Percentiles rank a stretch among this genome's conserved stretches.
Evolutionary conservation across 352 stramenopile genomes (phyloP).

Genomic region (Aphanomyces astaci): DNA sequence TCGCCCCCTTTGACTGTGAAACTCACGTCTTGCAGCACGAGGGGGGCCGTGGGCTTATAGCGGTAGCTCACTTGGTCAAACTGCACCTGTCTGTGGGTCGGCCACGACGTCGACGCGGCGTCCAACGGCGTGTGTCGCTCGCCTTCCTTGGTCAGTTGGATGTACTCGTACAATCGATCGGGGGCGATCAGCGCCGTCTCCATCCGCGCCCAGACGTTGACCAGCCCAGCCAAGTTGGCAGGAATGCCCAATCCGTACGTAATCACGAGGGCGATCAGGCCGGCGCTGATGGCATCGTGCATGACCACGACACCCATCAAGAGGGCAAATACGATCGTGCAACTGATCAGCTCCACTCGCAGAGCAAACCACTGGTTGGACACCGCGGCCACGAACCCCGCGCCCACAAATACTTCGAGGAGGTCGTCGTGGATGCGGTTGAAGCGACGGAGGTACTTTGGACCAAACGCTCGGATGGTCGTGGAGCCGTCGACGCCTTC

Average conservation of each 20-base stretch:
- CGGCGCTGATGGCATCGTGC: not conserved
- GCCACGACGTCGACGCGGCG: not conserved
- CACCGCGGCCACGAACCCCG: constrained; percentile 31
- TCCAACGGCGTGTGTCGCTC: not conserved
- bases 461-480: constrained; percentile 10
- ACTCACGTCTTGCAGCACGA: constrained; percentile 25
- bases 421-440: not conserved
- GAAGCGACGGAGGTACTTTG: constrained; percentile 6
- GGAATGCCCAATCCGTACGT: constrained; percentile 11
- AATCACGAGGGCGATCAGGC: constrained; percentile 6
- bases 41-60: constrained; percentile 23
- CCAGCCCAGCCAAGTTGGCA: constrained; percentile 63
- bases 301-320: constrained; percentile 27
- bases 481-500: constrained; percentile 3
- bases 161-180: constrained; percentile 83
- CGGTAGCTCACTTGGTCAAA: constrained; percentile 22
- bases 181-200: constrained; percentile 78
- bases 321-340: constrained; percentile 27
- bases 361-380: constrained; percentile 36
- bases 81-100: not conserved
- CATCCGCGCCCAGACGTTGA: constrained; percentile 75
- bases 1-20: constrained; percentile 15
- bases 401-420: constrained; percentile 8
- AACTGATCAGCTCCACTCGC: constrained; percentile 41
- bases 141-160: constrained; percentile 31